These are phyloP conservation scores for Solanum hybrid DNA, from an alignment of 305 asterid genomes.

Conservation along the genomic window DNA sequence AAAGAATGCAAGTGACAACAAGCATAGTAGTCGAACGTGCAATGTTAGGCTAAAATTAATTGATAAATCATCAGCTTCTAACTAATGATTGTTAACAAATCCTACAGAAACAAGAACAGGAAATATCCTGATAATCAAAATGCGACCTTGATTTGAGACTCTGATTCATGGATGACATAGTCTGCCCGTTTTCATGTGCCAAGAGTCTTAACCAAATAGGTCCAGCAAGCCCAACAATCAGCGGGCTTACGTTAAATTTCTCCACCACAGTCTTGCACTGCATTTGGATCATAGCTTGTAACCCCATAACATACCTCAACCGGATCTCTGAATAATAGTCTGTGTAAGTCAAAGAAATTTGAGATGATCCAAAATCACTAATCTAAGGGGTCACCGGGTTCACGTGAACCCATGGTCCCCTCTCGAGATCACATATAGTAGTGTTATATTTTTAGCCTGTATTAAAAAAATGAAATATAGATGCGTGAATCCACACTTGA, in stretches of 20 bases:
- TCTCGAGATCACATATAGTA: too few species aligned
- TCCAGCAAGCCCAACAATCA: constrained; percentile 50
- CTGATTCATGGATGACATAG: constrained; percentile 40
- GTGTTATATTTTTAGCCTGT: too few species aligned
- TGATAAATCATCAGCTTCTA: neutral
- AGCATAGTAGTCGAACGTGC: neutral
- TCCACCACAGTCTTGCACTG: constrained; percentile 14
- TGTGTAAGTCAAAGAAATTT: neutral
- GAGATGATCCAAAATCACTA: neutral
- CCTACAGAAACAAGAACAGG: neutral
- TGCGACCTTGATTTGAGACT: constrained; percentile 48
- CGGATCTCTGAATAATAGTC: constrained; percentile 4
- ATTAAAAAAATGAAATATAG: too few species aligned
- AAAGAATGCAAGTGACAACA: neutral
- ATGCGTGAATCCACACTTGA: too few species aligned
- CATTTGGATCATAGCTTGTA: constrained; percentile 9
- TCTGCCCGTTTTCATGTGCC: constrained; percentile 67
- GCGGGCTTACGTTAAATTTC: constrained; percentile 36
- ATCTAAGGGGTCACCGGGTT: too few species aligned
- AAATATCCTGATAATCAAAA: neutral
- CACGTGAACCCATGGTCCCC: too few species aligned
- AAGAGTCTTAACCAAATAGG: constrained; percentile 63
- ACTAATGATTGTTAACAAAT: neutral
- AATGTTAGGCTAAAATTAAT: neutral
- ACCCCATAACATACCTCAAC: constrained; percentile 6